These are phyloP conservation scores for Mycena sanguinolenta DNA, from an alignment of 768 basidiomycete genomes.

Conservation along the genomic window DNA sequence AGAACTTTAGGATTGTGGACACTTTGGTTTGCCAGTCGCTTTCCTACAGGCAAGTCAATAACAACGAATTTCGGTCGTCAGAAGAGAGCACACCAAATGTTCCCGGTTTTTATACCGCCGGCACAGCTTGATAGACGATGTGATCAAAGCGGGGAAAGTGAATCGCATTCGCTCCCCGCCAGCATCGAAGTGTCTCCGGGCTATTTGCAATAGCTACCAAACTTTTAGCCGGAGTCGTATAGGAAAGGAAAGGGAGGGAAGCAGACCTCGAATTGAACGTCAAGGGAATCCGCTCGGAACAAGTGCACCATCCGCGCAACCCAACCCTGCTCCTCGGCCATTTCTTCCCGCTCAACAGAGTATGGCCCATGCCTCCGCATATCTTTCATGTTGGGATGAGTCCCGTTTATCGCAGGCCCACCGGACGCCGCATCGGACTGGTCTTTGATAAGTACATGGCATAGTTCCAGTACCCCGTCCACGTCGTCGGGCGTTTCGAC, in stretches of 20 bases:
- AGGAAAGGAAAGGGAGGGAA: background rate
- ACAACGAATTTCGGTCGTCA: constrained; percentile 19
- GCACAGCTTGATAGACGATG: constrained; percentile 92
- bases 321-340: constrained; percentile 99
- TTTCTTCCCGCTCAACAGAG: constrained; percentile 83
- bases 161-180: constrained; percentile 97
- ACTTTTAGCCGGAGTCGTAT: constrained; percentile 1
- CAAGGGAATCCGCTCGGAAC: constrained; percentile 89
- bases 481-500: constrained; percentile 96
- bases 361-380: constrained; percentile 71
- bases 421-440: constrained; percentile 68
- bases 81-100: constrained; percentile 61
- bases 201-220: constrained; percentile 87
- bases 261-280: constrained; percentile 89
- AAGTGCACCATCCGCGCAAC: constrained; percentile 97
- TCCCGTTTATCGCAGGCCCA: constrained; percentile 46
- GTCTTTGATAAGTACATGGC: constrained; percentile 92
- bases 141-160: constrained; percentile 97
- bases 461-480: constrained; percentile 91
- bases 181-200: constrained; percentile 88
- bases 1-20: constrained; percentile 92
- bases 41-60: constrained; percentile 62
- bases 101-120: constrained; percentile 90
- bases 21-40: constrained; percentile 89
- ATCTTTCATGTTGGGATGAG: constrained; percentile 56